These are phyloP conservation scores for Colletotrichum orchidophilum DNA, from an alignment of 2,329 filamentous ascomycete species.

Conservation along the genomic window DNA sequence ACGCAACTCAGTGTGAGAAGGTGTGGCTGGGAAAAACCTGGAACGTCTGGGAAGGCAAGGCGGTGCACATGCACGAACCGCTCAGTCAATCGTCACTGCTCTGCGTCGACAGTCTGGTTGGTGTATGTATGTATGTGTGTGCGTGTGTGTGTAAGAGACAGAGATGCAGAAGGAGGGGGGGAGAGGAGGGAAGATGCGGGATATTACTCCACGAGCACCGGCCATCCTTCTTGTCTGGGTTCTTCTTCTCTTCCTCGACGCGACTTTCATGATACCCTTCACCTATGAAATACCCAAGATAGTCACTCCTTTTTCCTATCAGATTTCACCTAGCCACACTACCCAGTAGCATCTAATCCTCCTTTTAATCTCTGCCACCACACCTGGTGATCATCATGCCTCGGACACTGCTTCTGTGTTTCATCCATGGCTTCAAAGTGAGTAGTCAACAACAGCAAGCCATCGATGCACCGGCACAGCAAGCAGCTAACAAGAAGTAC, in stretches of 20 bases:
- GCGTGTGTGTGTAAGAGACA: background rate
- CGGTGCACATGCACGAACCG: conserved; percentile 14
- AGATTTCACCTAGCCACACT: background rate
- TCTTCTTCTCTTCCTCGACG: background rate
- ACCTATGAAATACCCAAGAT: background rate
- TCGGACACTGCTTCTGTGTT: conserved; percentile 73
- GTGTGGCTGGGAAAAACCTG: conserved; percentile 35
- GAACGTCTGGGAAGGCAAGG: conserved; percentile 3
- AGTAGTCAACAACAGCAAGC: background rate
- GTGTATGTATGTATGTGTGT: background rate
- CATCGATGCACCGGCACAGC: background rate
- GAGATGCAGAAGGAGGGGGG: background rate
- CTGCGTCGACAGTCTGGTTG: background rate
- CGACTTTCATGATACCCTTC: background rate
- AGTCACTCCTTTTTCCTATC: background rate
- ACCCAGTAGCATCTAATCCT: background rate
- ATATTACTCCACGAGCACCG: background rate
- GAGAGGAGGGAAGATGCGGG: background rate
- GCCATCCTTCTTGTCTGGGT: too few species aligned
- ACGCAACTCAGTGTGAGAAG: background rate
- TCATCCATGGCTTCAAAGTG: conserved; percentile 80
- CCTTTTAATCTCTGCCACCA: background rate
- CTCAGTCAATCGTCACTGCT: conserved; percentile 30
- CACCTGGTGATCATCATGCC: conserved; percentile 44
- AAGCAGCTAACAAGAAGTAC: background rate